phyloP scores from a whole-genome alignment of 192 early-diverging fungal genomes.

The Podila verticillata region DNA sequence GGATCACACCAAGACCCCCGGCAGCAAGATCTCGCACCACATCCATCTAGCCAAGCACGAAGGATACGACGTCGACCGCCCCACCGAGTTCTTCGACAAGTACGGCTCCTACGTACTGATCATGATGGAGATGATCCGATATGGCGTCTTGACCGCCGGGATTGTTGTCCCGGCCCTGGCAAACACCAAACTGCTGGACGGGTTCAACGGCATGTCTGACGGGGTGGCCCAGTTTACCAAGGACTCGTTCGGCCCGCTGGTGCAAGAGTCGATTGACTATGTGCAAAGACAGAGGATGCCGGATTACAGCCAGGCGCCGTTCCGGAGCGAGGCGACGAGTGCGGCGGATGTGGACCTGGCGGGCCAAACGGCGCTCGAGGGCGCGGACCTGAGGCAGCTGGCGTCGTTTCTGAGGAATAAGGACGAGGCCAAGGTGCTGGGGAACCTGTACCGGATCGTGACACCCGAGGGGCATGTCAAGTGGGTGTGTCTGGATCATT shows the following conservation, averaged over 20 bases:
- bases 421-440: background rate
- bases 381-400: constrained; percentile 15
- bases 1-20: constrained; percentile 1
- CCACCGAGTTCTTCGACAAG: constrained; percentile 17
- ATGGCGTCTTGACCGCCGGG: constrained; percentile 21
- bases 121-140: constrained; percentile 32
- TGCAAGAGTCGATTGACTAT: constrained; percentile 24
- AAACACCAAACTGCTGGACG: background rate
- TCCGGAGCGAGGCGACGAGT: background rate
- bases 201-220: background rate
- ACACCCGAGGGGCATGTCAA: constrained; percentile 19
- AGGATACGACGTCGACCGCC: constrained; percentile 31
- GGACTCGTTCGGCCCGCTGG: background rate
- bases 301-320: background rate
- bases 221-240: background rate
- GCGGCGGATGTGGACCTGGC: background rate
- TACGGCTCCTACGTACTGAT: constrained; percentile 23
- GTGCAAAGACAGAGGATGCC: background rate
- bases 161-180: constrained; percentile 19
- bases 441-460: constrained; percentile 25
- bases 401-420: constrained; percentile 4
- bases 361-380: constrained; percentile 2
- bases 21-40: constrained; percentile 14
- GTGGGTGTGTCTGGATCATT: constrained; percentile 40
- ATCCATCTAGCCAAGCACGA: constrained; percentile 35